A percentile compares a stretch with the other conserved stretches of the same genome.
Conservation (phyloP, 257 asterid species). For the Solanum phureja region DNA sequence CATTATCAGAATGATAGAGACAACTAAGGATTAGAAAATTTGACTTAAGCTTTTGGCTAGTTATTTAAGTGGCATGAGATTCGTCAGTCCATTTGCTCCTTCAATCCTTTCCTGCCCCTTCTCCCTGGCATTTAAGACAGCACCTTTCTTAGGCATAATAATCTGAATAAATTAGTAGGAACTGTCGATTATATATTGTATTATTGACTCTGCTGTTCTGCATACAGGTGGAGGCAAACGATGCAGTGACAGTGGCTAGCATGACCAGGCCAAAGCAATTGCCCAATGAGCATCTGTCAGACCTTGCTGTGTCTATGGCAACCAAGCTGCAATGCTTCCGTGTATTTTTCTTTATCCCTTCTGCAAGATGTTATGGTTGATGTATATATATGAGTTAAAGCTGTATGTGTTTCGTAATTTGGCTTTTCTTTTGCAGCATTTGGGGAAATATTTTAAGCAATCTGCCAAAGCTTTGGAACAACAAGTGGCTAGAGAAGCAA, state of each 20-base stretch:
- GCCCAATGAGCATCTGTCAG: constrained; percentile 78
- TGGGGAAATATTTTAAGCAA: constrained; percentile 93
- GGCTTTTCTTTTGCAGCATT: constrained; percentile 41
- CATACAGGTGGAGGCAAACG: constrained; percentile 82
- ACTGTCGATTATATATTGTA: not conserved
- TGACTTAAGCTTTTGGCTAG: not conserved
- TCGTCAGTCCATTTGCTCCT: not conserved
- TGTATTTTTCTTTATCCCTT: constrained; percentile 33
- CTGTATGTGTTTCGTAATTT: not conserved
- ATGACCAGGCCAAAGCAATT: constrained; percentile 93
- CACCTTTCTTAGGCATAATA: not conserved
- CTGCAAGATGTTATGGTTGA: not conserved
- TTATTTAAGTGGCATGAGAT: not conserved
- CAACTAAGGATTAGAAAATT: not conserved
- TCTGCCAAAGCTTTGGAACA: constrained; percentile 87
- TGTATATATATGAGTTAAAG: not conserved
- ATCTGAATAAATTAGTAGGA: not conserved
- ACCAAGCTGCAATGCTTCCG: constrained; percentile 90
- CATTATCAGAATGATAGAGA: not conserved
- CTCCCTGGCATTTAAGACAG: not conserved
- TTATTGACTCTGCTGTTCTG: constrained; percentile 3
- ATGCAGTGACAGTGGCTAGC: constrained; percentile 91
- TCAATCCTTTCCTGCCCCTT: not conserved
- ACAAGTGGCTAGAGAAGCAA: constrained; percentile 79
- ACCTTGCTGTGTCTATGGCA: constrained; percentile 89